phyloP scores from a whole-genome alignment of 176 grass and related monocot species.

The Neostapfia colusana region DNA sequence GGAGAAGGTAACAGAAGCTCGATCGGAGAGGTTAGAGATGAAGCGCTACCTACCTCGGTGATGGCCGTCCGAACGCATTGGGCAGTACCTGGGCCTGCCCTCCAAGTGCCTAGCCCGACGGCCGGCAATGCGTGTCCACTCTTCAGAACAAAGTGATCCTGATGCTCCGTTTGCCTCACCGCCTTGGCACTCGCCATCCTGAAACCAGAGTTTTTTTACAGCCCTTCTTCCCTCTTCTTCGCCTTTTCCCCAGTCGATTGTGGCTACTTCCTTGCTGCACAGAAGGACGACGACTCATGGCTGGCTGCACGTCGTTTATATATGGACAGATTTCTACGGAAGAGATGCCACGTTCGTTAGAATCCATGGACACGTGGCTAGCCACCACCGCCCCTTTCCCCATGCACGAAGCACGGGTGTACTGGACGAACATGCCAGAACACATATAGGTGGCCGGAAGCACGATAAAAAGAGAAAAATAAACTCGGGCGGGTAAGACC shows the following conservation, averaged over 20 bases:
- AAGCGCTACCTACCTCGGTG: conserved; percentile 53
- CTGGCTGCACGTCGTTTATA: conserved; percentile 12
- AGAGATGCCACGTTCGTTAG: no score
- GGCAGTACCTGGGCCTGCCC: conserved; percentile 45
- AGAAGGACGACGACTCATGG: neutral
- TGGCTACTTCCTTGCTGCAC: neutral
- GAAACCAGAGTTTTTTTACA: neutral
- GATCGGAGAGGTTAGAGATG: neutral
- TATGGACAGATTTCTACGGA: neutral
- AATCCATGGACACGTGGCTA: no score
- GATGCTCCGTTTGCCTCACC: conserved; percentile 34
- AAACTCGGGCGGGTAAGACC: no score
- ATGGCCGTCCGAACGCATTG: conserved; percentile 54
- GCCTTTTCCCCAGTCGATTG: neutral
- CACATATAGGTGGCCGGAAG: no score
- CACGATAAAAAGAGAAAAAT: no score
- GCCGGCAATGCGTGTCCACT: conserved; percentile 62
- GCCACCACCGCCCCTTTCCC: no score
- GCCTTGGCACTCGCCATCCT: conserved; percentile 56
- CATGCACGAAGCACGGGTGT: neutral
- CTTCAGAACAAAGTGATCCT: conserved; percentile 47
- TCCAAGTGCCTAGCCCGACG: conserved; percentile 71
- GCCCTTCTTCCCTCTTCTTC: neutral
- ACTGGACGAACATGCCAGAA: no score
- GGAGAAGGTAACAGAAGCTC: neutral